These are phyloP conservation scores for Ophiostoma tasmaniense DNA, from an alignment of 2,329 filamentous ascomycete genomes.

Conservation along the genomic window DNA sequence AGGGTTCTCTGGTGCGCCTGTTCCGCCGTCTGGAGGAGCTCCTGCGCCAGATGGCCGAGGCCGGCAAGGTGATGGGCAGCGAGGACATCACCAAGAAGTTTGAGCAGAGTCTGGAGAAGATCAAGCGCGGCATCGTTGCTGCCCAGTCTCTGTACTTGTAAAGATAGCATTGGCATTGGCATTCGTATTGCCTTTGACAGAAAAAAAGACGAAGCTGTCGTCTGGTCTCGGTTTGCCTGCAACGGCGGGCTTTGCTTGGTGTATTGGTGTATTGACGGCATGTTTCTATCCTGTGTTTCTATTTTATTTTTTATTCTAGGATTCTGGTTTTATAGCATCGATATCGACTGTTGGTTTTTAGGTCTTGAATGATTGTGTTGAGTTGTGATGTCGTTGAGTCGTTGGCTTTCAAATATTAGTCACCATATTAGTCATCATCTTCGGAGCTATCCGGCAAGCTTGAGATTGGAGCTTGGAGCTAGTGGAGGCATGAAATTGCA, in stretches of 20 bases:
- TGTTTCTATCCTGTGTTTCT: background rate
- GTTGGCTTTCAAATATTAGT: background rate
- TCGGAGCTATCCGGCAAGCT: background rate
- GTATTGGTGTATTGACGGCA: slow-evolving; percentile 4
- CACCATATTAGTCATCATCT: background rate
- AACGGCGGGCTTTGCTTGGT: slow-evolving; percentile 1
- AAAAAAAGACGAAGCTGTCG: background rate
- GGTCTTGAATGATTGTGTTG: background rate
- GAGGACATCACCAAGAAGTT: slow-evolving; percentile 91
- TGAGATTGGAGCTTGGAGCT: background rate
- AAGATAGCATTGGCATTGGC: background rate
- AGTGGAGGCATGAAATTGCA: background rate
- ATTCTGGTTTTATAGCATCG: slow-evolving; percentile 3
- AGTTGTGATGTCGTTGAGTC: background rate
- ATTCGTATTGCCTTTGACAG: too few relatives aligned
- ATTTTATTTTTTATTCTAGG: background rate
- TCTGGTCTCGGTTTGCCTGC: background rate
- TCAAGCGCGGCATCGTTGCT: slow-evolving; percentile 87
- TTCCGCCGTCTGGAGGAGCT: slow-evolving; percentile 94
- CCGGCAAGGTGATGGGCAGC: slow-evolving; percentile 95
- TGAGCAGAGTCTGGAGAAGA: slow-evolving; percentile 73
- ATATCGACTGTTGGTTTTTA: background rate
- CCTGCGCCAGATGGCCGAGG: slow-evolving; percentile 88
- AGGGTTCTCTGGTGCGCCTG: slow-evolving; percentile 89
- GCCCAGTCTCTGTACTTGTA: slow-evolving; percentile 89